These are phyloP conservation scores for Psophocarpus tetragonolobus DNA, from an alignment of 306 rosid species.

Conservation along the genomic window DNA sequence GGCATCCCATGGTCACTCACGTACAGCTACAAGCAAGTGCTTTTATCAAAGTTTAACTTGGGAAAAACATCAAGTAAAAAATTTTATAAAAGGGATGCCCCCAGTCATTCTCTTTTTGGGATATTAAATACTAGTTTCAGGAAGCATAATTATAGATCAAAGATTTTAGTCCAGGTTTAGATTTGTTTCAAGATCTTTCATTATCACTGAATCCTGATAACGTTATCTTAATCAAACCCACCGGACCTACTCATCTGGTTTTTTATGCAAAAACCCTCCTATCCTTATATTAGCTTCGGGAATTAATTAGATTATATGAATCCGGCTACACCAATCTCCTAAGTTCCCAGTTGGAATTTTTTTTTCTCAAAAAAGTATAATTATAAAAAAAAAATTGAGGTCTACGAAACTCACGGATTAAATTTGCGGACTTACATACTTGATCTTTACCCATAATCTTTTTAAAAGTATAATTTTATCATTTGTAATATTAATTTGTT, in stretches of 20 bases:
- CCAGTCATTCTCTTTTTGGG: conserved; percentile 26
- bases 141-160: conserved; percentile 47
- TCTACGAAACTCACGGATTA: too few species aligned
- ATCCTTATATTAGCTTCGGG: background rate
- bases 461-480: too few species aligned
- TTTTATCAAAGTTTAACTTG: conserved; percentile 44
- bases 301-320: too few species aligned
- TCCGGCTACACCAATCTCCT: too few species aligned
- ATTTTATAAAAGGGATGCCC: conserved; percentile 15
- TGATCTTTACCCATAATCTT: too few species aligned
- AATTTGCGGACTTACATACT: too few species aligned
- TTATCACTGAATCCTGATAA: conserved; percentile 45
- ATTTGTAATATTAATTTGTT: too few species aligned
- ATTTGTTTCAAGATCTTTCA: conserved; percentile 48
- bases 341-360: too few species aligned
- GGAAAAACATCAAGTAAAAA: conserved; percentile 28
- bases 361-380: too few species aligned
- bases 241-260: background rate
- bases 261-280: background rate
- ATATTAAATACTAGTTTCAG: conserved; percentile 24
- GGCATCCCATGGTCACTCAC: conserved; percentile 80
- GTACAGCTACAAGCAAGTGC: conserved; percentile 36
- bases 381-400: too few species aligned
- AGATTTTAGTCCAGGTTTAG: conserved; percentile 43
- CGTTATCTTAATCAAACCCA: background rate